Evolutionary conservation across 805 yeast genomes (phyloP), one percentile per base, ranked within the genome.

Genomic region (Metschnikowia cerradonensis): DNA sequence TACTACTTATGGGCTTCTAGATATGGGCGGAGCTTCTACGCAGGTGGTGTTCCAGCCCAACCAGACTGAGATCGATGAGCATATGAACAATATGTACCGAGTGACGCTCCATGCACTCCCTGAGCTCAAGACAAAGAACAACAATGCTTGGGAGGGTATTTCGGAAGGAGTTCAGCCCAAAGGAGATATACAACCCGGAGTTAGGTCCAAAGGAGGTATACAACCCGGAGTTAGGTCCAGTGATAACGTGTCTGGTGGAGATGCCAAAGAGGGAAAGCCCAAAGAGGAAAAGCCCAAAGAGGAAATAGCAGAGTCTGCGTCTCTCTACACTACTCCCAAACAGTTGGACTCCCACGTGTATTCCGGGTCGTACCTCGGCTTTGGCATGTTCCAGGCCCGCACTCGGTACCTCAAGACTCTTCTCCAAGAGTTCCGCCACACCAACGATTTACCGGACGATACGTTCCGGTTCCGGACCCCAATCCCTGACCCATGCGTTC

Each of bases 21-120:
- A 81, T 53, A 76, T 82, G 82, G 86, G 86, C 10, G 87, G 86
- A 0, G 84, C 84, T 0, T 79, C 83, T 1, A 79, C 86, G 0
- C 88, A 84, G 60, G 79, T 84, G 19, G 82, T 82, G 3, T 83
- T 83, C 57, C 80, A 76, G 62, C 88, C 89, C 0, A 76, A 77
- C 57, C 43, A 61, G 19, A 69, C 78, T 1, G 81, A 77, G 50
- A 64, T 64, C 3, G 59, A 60, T 2, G 79, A 76, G 40, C 82
- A 79, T 52, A 59, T 66, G 22, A 77, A 78, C 47, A 72, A 76
- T 39, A 60, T 82, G 43, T 78, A 75, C 58, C 69, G 66, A 39
- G 59, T 84, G 1, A 67, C 69, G n/a, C 63, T 83, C 33, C 65
- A 72, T 31, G 65, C 71, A 26, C 41, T 71, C 3, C 72, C 74